A percentile compares a stretch with the other conserved stretches of the same genome.
Evolutionary conservation across 352 stramenopile species (phyloP).

Genomic region (Pythium angustatum): DNA sequence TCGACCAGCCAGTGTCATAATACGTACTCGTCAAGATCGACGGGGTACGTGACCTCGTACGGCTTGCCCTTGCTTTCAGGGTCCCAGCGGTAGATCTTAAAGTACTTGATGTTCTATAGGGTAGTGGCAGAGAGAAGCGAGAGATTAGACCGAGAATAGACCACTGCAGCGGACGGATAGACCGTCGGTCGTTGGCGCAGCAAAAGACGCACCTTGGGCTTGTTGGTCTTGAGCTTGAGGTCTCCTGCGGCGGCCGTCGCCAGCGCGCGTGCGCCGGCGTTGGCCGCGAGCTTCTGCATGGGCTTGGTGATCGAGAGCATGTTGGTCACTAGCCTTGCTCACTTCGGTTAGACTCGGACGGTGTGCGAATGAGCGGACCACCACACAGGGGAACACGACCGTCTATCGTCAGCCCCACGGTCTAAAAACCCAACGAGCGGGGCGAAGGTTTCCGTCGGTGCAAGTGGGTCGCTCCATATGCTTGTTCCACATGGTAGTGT

Average conservation of each 20-base stretch:
- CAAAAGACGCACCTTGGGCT: slow-evolving; percentile 83
- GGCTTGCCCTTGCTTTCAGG: slow-evolving; percentile 94
- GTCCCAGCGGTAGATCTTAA: slow-evolving; percentile 99
- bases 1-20: background rate
- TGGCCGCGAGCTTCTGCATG: slow-evolving; percentile 37
- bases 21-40: slow-evolving; percentile 97
- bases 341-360: slow-evolving; percentile 17
- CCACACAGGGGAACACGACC: slow-evolving; percentile 30
- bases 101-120: slow-evolving; percentile 95
- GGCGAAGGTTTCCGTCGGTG: slow-evolving; percentile 28
- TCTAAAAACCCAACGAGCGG: background rate
- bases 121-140: background rate
- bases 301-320: slow-evolving; percentile 31
- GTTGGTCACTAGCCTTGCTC: background rate
- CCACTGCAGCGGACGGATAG: too few species aligned
- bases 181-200: too few species aligned
- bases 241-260: slow-evolving; percentile 53
- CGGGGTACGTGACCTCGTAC: slow-evolving; percentile 95
- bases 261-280: slow-evolving; percentile 54
- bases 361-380: slow-evolving; percentile 32
- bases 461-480: slow-evolving; percentile 25
- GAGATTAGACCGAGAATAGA: background rate
- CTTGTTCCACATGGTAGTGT: slow-evolving; percentile 13
- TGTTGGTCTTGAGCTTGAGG: slow-evolving; percentile 71
- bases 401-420: slow-evolving; percentile 25